A percentile compares a stretch with the other conserved stretches of the same genome.
Evolutionary conservation across 495 filamentous ascomycete species (phyloP).

Genomic region (Bacidia rubella): DNA sequence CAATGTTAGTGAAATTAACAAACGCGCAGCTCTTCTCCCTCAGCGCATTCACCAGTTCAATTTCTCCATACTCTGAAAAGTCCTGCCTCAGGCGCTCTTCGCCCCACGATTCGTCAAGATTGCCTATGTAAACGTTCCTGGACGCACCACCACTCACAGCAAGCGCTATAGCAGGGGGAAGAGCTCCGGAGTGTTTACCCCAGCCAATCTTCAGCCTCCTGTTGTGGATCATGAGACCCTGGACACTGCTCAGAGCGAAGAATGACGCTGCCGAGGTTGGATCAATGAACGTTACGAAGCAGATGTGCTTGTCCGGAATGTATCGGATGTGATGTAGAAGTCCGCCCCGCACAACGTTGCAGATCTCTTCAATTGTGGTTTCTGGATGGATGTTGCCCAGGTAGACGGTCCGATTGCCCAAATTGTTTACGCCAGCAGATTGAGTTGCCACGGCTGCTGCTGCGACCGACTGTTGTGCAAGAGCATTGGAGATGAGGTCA

Average conservation of each 20-base stretch:
- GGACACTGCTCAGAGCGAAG: slow-evolving; percentile 91
- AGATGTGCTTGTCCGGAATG: slow-evolving; percentile 99
- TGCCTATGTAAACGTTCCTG: slow-evolving; percentile 94
- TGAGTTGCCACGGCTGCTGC: slow-evolving; percentile 93
- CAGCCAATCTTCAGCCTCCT: slow-evolving; percentile 95
- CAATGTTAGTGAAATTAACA: slow-evolving; percentile 99
- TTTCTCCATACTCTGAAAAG: slow-evolving; percentile 96
- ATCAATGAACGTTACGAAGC: slow-evolving; percentile 98
- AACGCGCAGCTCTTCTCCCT: slow-evolving; percentile 99
- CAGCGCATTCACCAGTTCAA: slow-evolving; percentile 90
- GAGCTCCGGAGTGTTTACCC: slow-evolving; percentile 96
- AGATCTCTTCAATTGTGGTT: slow-evolving; percentile 97
- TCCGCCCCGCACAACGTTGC: slow-evolving; percentile 88
- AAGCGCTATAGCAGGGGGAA: slow-evolving; percentile 89
- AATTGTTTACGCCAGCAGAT: slow-evolving; percentile 89
- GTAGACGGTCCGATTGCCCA: slow-evolving; percentile 95
- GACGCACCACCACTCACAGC: slow-evolving; percentile 91
- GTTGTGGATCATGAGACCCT: slow-evolving; percentile 98
- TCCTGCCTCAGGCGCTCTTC: slow-evolving; percentile 93
- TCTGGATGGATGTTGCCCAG: slow-evolving; percentile 98
- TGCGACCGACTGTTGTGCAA: slow-evolving; percentile 94
- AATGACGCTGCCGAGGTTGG: slow-evolving; percentile 95
- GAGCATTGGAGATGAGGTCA: slow-evolving; percentile 85
- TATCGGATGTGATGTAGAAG: slow-evolving; percentile 95
- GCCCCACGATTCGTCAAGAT: slow-evolving; percentile 91